Evolutionary conservation across 768 basidiomycete genomes (phyloP), one percentile per base, ranked within the genome.

Genomic region (Kwoniella sp.): DNA sequence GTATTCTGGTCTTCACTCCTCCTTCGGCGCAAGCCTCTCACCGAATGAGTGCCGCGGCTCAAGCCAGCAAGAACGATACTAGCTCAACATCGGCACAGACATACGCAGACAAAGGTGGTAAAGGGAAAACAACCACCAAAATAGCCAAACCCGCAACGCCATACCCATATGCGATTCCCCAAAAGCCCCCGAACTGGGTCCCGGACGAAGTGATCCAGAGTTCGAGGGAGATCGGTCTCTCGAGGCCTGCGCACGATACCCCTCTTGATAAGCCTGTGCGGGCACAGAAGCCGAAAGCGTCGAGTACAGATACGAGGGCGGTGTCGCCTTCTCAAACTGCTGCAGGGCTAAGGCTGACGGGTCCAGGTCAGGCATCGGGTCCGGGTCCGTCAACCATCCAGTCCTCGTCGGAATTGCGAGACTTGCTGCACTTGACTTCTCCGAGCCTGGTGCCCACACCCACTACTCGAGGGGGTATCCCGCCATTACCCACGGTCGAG

Each of bases 71-170:
- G n/a, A n/a, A n/a, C n/a, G n/a, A n/a, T n/a, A n/a, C n/a, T n/a
- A n/a, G n/a, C n/a, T n/a, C n/a, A n/a, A n/a, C n/a, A n/a, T 34
- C 34, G 34, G 34, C 34, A 13, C 34, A 37, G 34, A 37, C 34
- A 37, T 13, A 37, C 34, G 34, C 34, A 5, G 34, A 37, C 13
- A 37, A 37, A 37, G 34, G 15, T 20, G 23, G 23, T 23, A 25
- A 25, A 20, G 23, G 1, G 12, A 28, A 28, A n/a, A 34, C 28
- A 30, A 29, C 28, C 25, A 55, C 30, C 20, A 34, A 17, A 25
- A 58, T 59, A 5, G 58, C 58, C 15, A 59, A 59, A 59, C 58
- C 58, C 12, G 58, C 58, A 20, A 41, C 31, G 30, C 58, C 58
- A 30, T 30, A 37, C 29, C 23, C 55, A 30, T 61, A 61, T 30